Percentiles rank a stretch among this genome's conserved stretches.
phyloP scores from a whole-genome alignment of 129 eudicot species.

The Centrapalus pauciflorus region DNA sequence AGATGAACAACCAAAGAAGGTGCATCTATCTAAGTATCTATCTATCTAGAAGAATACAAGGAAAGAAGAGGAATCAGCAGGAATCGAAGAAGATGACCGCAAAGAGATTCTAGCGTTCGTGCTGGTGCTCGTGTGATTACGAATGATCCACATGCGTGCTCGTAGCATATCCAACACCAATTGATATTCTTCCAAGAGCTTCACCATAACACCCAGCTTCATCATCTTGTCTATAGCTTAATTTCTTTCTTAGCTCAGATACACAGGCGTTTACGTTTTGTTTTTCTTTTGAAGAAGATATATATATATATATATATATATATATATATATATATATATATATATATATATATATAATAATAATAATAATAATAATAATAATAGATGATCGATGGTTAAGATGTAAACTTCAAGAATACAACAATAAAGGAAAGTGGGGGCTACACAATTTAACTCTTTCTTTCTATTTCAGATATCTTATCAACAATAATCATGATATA shows the following conservation, averaged over 20 bases:
- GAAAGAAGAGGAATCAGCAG: constrained; percentile 14
- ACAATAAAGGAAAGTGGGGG: constrained; percentile 22
- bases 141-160: constrained; percentile 19
- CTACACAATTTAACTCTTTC: constrained; percentile 12
- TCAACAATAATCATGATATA: neutral
- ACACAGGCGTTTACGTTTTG: constrained; percentile 9
- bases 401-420: constrained; percentile 23
- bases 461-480: constrained; percentile 3
- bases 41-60: constrained; percentile 16
- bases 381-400: constrained; percentile 29
- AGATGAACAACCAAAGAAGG: no score
- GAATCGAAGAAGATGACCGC: neutral
- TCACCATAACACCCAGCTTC: constrained; percentile 26
- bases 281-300: neutral
- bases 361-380: neutral
- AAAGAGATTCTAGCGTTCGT: no score
- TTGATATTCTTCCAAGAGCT: constrained; percentile 32
- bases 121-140: neutral
- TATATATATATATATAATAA: neutral
- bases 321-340: neutral
- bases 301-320: neutral
- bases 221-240: constrained; percentile 18
- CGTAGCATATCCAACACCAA: constrained; percentile 20
- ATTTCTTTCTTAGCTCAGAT: neutral
- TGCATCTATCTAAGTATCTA: no score